phyloP scores from a whole-genome alignment of 495 filamentous ascomycete genomes.

The Cercophora samala region DNA sequence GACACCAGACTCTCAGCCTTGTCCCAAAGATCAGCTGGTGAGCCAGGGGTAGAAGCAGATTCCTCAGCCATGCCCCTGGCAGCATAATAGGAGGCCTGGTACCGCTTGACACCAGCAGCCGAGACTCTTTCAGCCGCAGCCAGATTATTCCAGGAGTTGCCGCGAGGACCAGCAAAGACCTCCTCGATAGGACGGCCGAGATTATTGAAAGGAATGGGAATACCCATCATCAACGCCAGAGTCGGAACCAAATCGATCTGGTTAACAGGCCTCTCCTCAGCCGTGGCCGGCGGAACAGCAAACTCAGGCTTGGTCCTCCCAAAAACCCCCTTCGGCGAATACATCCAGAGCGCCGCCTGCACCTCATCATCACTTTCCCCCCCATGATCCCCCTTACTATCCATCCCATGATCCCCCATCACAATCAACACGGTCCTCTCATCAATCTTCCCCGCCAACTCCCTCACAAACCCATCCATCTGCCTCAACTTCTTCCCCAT shows the following conservation, averaged over 20 bases:
- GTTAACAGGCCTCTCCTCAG: constrained; percentile 76
- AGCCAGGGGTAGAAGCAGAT: constrained; percentile 49
- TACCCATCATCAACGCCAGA: constrained; percentile 76
- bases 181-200: constrained; percentile 93
- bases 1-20: constrained; percentile 36
- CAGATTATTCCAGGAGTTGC: constrained; percentile 69
- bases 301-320: constrained; percentile 66
- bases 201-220: constrained; percentile 96
- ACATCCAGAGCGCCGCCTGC: constrained; percentile 97
- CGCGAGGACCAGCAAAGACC: constrained; percentile 70
- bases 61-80: constrained; percentile 61
- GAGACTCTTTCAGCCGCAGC: constrained; percentile 71
- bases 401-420: constrained; percentile 99
- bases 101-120: constrained; percentile 82
- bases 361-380: constrained; percentile 95
- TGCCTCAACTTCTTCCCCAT: constrained; percentile 88
- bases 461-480: constrained; percentile 78
- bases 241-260: constrained; percentile 97
- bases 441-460: constrained; percentile 69
- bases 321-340: constrained; percentile 79
- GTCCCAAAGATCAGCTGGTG: constrained; percentile 58
- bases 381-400: constrained; percentile 92
- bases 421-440: constrained; percentile 86
- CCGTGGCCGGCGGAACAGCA: constrained; percentile 62
- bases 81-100: constrained; percentile 61